Base-by-base conservation (phyloP, 1,284 basidiomycete species). In the Cryptococcus deneoformans region DNA sequence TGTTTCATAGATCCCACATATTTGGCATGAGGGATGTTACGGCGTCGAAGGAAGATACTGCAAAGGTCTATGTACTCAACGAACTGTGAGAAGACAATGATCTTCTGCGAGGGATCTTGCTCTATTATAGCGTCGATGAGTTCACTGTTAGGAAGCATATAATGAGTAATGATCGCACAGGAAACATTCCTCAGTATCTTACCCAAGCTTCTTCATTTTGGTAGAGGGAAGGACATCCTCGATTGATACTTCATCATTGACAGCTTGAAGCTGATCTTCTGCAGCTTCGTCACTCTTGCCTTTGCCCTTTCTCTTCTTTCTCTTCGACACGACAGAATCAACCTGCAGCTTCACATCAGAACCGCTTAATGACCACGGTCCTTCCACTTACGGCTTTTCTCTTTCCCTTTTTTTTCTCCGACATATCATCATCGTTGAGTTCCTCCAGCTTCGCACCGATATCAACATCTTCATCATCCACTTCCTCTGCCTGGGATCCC, bases 271-370 rank as follows among this genome's bases (percentile, higher is more conserved):
- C 8, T 50, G 14, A 6, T 54, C 47, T 12, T 60, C 56, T 49
- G 54, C 56, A 6, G 66, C 55, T 39, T 50, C 52, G 11, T 84
- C 84, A 75, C 92, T 88, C 2, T 85, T 86, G 65, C 37, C 52
- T 56, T 54, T 55, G n/a, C 45, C 56, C 55, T 35, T 58, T 47
- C 12, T 53, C 49, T 39, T 57, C 49, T 47, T 53, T 49, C 46
- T 50, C 44, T 34, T 50, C 16, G 29, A 29, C 5, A 4, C 29
- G 3, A 29, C 3, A 29, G 29, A 29, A 3, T 29, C 29, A 29
- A 29, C 29, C 29, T 29, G 29, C 29, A 29, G 45, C 45, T 46
- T 20, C 34, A 5, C 45, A 2, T 46, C 48, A 24, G 2, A 36
- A 50, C 36, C 10, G 29, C 5, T 29, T 29, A 29, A 29, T 5